Conservation (phyloP, 2,329 filamentous ascomycete genomes). For the Samsoniella hepiali region DNA sequence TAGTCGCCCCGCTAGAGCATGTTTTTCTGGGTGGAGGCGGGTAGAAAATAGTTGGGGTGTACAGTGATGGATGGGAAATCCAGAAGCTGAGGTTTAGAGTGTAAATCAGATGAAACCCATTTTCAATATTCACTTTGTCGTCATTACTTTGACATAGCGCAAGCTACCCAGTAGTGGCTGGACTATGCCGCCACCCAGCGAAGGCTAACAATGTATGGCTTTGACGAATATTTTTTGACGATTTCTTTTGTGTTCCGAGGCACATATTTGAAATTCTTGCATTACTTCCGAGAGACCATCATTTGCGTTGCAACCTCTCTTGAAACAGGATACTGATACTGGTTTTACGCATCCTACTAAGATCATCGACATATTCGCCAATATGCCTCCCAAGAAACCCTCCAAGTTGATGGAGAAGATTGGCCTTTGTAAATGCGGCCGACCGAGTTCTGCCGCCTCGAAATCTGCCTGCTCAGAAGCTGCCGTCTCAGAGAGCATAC, state of each 20-base stretch:
- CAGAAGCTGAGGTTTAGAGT: constrained; percentile 41
- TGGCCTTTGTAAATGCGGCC: background rate
- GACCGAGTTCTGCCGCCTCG: background rate
- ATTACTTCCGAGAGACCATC: too few species aligned
- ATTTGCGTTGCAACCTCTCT: background rate
- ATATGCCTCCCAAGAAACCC: background rate
- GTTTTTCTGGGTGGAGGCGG: constrained; percentile 42
- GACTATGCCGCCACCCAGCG: background rate
- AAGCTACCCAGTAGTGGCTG: background rate
- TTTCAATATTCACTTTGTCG: constrained; percentile 36
- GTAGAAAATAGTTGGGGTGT: constrained; percentile 34
- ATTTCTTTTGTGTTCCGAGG: too few species aligned
- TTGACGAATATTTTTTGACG: too few species aligned
- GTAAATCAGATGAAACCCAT: constrained; percentile 48
- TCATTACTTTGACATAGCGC: constrained; percentile 1
- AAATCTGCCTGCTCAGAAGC: background rate
- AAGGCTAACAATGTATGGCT: too few species aligned
- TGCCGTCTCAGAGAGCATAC: background rate
- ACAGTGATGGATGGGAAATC: constrained; percentile 27
- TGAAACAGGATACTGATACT: background rate
- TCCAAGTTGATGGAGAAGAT: background rate
- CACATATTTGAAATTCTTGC: too few species aligned
- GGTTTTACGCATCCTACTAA: background rate
- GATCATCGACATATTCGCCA: background rate
- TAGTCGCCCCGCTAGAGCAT: constrained; percentile 42